Conservation (phyloP, 371 early-diverging fungal species). For the Lichtheimia corymbifera region DNA sequence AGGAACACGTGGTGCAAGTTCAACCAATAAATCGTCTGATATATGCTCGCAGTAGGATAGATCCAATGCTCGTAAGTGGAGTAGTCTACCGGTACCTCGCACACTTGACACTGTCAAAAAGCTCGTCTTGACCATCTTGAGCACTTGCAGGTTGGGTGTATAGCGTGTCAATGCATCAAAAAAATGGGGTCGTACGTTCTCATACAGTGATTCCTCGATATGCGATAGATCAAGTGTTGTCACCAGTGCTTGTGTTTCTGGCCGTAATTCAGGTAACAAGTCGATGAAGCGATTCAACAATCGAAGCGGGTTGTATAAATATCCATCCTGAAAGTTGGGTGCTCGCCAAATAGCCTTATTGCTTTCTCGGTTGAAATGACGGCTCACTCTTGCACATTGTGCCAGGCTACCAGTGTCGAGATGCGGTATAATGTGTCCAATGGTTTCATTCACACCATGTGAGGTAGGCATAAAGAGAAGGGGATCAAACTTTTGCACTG, state of each 20-base stretch:
- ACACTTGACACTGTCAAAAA: constrained; percentile 15
- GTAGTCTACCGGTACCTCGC: constrained; percentile 14
- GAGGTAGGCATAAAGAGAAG: constrained; percentile 11
- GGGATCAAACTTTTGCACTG: constrained; percentile 10
- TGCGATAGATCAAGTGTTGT: constrained; percentile 20
- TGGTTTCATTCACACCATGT: background rate
- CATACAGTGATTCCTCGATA: constrained; percentile 34
- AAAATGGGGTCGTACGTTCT: constrained; percentile 28
- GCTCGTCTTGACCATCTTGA: constrained; percentile 20
- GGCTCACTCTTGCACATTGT: constrained; percentile 10
- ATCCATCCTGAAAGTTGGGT: constrained; percentile 17
- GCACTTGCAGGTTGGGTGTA: constrained; percentile 13
- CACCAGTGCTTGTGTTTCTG: constrained; percentile 6
- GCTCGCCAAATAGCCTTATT: constrained; percentile 14
- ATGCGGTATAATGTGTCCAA: constrained; percentile 5
- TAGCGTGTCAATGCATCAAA: constrained; percentile 19
- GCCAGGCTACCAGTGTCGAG: background rate
- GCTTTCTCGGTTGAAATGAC: constrained; percentile 2
- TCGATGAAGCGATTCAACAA: constrained; percentile 28
- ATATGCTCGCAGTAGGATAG: constrained; percentile 31
- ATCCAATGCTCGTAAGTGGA: constrained; percentile 20
- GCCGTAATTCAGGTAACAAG: constrained; percentile 19
- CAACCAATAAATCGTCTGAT: constrained; percentile 30
- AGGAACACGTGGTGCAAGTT: constrained; percentile 26
- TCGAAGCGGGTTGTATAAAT: constrained; percentile 22